Base-by-base conservation (phyloP, 2,329 filamentous ascomycete genomes). In the Cercospora nicotianae region DNA sequence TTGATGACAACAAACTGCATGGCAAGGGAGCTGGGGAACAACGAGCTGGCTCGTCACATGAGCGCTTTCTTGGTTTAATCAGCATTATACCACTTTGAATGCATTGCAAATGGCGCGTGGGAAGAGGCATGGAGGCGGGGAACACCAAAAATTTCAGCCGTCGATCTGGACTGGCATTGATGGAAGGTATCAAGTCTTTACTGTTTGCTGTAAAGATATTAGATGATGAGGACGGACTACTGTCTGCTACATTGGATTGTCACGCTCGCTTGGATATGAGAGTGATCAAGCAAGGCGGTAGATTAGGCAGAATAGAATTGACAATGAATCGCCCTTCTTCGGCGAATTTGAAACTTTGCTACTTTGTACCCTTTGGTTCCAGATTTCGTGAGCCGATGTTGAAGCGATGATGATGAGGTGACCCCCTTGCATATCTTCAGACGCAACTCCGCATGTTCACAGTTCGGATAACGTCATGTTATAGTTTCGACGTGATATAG, bases 51-150 rank as follows among this genome's bases (percentile, higher is more conserved):
- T 65, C 62, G 66, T 64, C 61, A 39, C 45, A 51, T 61, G 60
- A 64, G 62, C 53, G 66, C 42, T 42, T 58, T 45, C 28, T 63
- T 42, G 26, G 10, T 51, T 62, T 63, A 16, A 33, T 20, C 36
- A 66, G 67, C 67, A 68, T 68, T 63, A 68, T 68, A 68, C 67
- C 67, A 68, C 60, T 61, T 53, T 30, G 55, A 39, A 63, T 66
- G 67, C 67, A 68, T 68, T 64, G 65, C 59, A 45, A n/a, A 42
- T 45, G 59, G 59, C 59, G 59, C 59, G 59, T 28, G 42, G 55
- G 28, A 28, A 28, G 26, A n/a, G 31, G n/a, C 12, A 33, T 59
- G 55, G 28, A 16, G 13, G n/a, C 13, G 53, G 26, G 16, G 48
- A 16, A 53, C 4, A 26, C 48, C 13, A 13, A 30, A 59, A 36